Evolutionary conservation across 768 basidiomycete genomes (phyloP), one percentile per base, ranked within the genome.

Genomic region (Piloderma croceum): DNA sequence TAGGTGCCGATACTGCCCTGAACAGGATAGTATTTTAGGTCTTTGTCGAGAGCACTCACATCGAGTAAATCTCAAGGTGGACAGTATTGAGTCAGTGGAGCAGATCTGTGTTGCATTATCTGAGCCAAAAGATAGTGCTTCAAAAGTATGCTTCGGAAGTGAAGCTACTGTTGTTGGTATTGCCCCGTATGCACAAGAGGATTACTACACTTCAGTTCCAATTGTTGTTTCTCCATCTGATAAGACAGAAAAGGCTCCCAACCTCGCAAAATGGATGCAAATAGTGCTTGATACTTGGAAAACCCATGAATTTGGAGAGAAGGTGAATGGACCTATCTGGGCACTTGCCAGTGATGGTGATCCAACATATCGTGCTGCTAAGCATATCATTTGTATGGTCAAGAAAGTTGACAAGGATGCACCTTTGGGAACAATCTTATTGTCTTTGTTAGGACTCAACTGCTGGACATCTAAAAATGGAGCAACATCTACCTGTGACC

Each of bases 291-390:
- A 59, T 0, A 24, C 35, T 7, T 56, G 51, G 27, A 18, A 45
- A 19, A 24, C 12, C 12, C 35, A 52, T 45, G 36, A 41, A 17
- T 6, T 42, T 40, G 57, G 60, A 5, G 46, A 47, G 32, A 36
- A 21, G 21, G n/a, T 43, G 3, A 47, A 54, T 43, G 55, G 59
- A 6, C 49, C 51, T 3, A 55, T 60, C n/a, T 36, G n/a, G 18
- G 31, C 40, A 7, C 22, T 62, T 18, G 57, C 48, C 5, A 61
- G 48, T n/a, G 59, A 63, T 44, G 61, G 61, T 3, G 61, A 54
- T 29, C 38, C 52, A 23, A 47, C 48, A 17, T 63, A 57, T 39
- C 49, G 54, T 20, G 33, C 31, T 10, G 38, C 50, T 4, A 47
- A 53, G 27, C 52, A 47, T 45, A 24, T 37, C 4, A 17, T 58